Evolutionary conservation across 1,284 basidiomycete genomes (phyloP), one percentile per base, ranked within the genome.

Genomic region (Papiliotrema fonsecae): DNA sequence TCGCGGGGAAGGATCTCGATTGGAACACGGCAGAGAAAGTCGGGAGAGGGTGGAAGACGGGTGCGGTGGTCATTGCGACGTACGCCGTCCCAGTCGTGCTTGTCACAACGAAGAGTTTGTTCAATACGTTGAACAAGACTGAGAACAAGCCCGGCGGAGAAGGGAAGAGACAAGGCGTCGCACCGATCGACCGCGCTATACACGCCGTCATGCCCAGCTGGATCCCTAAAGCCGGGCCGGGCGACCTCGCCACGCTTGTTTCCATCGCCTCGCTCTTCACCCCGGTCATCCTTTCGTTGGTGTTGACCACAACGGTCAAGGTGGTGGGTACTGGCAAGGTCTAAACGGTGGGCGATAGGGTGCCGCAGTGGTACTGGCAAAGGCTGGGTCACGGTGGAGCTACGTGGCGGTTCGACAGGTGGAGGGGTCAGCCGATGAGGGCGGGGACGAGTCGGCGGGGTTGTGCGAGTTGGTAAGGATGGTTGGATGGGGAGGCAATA

Each of bases 251-350:
- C 22, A 44, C 42, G 39, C 25, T 54, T n/a, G 52, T 54, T 27
- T 50, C 47, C 32, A 32, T 54, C 6, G 37, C 43, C 47, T 45
- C 41, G 26, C 34, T 54, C 21, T 13, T 47, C 2, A 43, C 52
- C 2, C 47, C 52, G 14, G 32, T 37, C 10, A 27, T 54, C 14
- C 19, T 54, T 18, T 54, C 52, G 7, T 19, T 47, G 2, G 36
- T 37, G 6, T 31, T 45, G 21, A 22, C 70, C 75, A 75, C 16
- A 79, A 80, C 50, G 18, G 39, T 26, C 6, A 22, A 22, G 39
- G 30, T 16, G 9, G 30, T 31, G 30, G 30, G 30, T 16, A 31
- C n/a, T n/a, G n/a, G n/a, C n/a, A n/a, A n/a, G n/a, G n/a, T n/a
- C n/a, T n/a, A n/a, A n/a, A n/a, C n/a, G n/a, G n/a, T n/a, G n/a